Evolutionary conservation across 805 yeast species (phyloP).

Genomic region (Yamadazyma insecticola): DNA sequence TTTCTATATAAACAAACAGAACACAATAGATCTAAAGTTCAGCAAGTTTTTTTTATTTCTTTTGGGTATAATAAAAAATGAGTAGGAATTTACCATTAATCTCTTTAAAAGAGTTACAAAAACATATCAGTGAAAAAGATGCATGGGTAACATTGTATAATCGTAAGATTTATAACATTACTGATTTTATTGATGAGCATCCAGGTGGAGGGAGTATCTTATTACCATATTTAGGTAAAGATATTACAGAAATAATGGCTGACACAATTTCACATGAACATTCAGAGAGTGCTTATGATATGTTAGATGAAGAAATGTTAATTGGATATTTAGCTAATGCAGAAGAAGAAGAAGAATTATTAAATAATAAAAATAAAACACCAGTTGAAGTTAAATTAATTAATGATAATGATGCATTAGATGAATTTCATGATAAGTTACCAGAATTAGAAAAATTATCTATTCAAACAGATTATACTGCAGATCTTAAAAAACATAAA

Average conservation of each 20-base stretch:
- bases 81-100: conserved; percentile 51
- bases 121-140: conserved; percentile 49
- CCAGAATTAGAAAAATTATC: conserved; percentile 72
- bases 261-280: conserved; percentile 74
- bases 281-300: conserved; percentile 80
- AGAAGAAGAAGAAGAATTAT: conserved; percentile 68
- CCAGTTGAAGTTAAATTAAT: conserved; percentile 52
- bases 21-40: too few species aligned
- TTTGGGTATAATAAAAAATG: too few species aligned
- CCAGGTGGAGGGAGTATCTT: conserved; percentile 65
- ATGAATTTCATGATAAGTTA: conserved; percentile 51
- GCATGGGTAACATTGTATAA: conserved; percentile 80
- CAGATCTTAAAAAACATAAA: conserved; percentile 71
- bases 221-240: conserved; percentile 55
- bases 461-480: conserved; percentile 71
- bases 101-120: conserved; percentile 47
- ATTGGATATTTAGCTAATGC: conserved; percentile 81
- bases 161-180: conserved; percentile 82
- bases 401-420: conserved; percentile 24
- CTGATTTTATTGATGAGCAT: conserved; percentile 66
- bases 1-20: too few species aligned
- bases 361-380: conserved; percentile 55
- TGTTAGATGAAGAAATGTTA: conserved; percentile 74
- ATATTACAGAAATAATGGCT: conserved; percentile 67
- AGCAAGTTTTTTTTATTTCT: too few species aligned